Evolutionary conservation across 2,329 filamentous ascomycete species (phyloP).

Genomic region (Cephalotrichum gorgonifer): DNA sequence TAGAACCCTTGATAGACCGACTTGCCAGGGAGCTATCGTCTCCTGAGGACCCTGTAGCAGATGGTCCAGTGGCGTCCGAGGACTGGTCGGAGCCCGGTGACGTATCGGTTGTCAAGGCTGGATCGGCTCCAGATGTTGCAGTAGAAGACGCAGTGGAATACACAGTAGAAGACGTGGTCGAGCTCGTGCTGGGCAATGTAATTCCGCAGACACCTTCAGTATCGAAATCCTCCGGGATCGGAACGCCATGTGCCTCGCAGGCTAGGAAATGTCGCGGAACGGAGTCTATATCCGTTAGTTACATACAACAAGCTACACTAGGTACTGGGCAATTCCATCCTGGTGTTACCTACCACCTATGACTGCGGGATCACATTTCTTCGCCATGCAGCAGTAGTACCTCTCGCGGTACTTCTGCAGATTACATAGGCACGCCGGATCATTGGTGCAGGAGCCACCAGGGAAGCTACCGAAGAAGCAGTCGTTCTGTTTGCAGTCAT

Average conservation of each 20-base stretch:
- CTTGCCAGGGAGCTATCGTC: not conserved
- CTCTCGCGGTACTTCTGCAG: slow-evolving; percentile 1
- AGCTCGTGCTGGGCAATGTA: not conserved
- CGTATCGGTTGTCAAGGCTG: not conserved
- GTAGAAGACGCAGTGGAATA: not conserved
- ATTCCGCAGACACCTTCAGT: not conserved
- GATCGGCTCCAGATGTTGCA: not conserved
- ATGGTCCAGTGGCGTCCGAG: not conserved
- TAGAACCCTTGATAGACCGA: not conserved
- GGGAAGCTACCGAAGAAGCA: slow-evolving; percentile 3
- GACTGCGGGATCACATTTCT: not conserved
- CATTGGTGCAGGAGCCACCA: slow-evolving; percentile 1
- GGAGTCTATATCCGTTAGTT: not conserved
- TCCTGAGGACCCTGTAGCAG: not conserved
- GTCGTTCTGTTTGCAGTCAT: not conserved
- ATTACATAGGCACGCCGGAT: slow-evolving; percentile 1
- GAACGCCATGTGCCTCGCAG: not conserved
- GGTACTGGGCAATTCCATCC: not conserved
- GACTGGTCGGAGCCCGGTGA: not conserved
- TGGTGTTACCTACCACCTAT: not conserved
- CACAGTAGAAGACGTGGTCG: not conserved
- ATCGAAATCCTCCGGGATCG: slow-evolving; percentile 1
- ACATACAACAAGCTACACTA: no score
- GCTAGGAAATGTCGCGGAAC: not conserved
- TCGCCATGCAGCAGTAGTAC: slow-evolving; percentile 3